phyloP scores from a whole-genome alignment of 2,329 filamentous ascomycete species.

The Penicillium sp. region DNA sequence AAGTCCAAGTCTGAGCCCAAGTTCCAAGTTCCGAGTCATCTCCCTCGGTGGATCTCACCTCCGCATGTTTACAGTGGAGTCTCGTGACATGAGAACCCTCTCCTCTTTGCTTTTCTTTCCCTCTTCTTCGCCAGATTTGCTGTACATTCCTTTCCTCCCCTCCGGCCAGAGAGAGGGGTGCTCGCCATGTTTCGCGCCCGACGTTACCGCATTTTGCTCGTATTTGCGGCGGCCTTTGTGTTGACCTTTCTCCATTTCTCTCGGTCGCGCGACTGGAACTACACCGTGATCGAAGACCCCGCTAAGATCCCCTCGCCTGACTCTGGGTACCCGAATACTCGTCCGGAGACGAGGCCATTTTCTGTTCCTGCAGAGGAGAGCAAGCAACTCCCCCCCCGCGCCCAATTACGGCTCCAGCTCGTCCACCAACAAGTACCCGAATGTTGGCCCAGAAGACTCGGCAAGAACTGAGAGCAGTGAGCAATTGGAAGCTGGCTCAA shows the following conservation, averaged over 20 bases:
- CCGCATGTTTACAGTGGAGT: slow-evolving; percentile 8
- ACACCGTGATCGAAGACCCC: slow-evolving; percentile 15
- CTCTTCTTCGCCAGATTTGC: neutral
- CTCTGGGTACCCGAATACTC: slow-evolving; percentile 6
- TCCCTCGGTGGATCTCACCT: slow-evolving; percentile 16
- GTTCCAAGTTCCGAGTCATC: neutral
- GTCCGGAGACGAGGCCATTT: slow-evolving; percentile 1
- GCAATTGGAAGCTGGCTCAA: neutral
- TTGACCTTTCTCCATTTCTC: slow-evolving; percentile 53
- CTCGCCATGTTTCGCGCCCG: slow-evolving; percentile 48
- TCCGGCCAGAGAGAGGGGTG: slow-evolving; percentile 7
- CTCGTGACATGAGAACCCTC: slow-evolving; percentile 13
- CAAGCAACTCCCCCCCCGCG: slow-evolving; percentile 12
- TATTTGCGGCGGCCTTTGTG: slow-evolving; percentile 44
- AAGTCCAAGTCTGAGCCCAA: neutral
- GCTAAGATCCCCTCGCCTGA: slow-evolving; percentile 3
- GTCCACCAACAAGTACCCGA: slow-evolving; percentile 4
- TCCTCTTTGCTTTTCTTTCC: neutral
- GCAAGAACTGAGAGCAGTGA: slow-evolving; percentile 1
- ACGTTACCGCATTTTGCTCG: slow-evolving; percentile 48
- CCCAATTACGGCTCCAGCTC: slow-evolving; percentile 17
- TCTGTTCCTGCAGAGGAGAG: slow-evolving; percentile 7
- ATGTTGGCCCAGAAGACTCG: slow-evolving; percentile 2
- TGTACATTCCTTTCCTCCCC: neutral
- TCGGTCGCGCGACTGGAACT: slow-evolving; percentile 41